Base-by-base conservation (phyloP, 495 filamentous ascomycete genomes). In the Hypoxylon trugodes region DNA sequence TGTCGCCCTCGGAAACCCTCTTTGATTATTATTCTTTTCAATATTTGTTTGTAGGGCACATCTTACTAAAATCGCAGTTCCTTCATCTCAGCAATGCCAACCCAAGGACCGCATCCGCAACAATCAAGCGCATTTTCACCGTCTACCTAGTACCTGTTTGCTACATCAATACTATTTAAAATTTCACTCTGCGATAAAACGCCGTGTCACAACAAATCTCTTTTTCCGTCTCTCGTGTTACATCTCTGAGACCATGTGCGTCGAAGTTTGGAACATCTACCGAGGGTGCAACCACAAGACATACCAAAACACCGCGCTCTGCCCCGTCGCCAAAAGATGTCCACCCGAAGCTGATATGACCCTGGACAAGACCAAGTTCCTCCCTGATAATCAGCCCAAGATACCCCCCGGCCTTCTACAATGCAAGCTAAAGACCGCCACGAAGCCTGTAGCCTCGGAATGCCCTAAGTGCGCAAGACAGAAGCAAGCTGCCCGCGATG, bases 301-400 rank as follows among this genome's bases (percentile, higher is more conserved):
- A 16, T 75, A 70, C 43, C 70, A 73, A 45, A 71, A 69, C 61
- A 72, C 69, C 4, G 53, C 5, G 15, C 33, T 18, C 38, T 72
- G 70, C 36, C 8, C 33, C 7, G 10, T 55, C 6, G 61, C 56
- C 3, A 28, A 19, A 8, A 30, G 65, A 43, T 21, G 41, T 22
- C 19, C 8, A 0, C 49, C 60, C 1, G 48, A 25, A 0, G 61
- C 33, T 6, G 64, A 72, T 19, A 41, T 57, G 5, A 8, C 49
- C 10, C 57, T 70, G 0, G 38, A 48, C 5, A 37, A 58, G 46
- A 19, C 67, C 1, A 58, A 68, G 22, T 63, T 60, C 40, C 53
- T 70, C 9, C 69, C 67, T 1, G 49, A 57, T 28, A 48, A 24
- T 6, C 49, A 9, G 24, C 42, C 59, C 5, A 62, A 57, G 38